Percentiles rank a stretch among this genome's conserved stretches.
Evolutionary conservation across 148 eudicot species (phyloP).

Genomic region (Arctostaphylos glauca): DNA sequence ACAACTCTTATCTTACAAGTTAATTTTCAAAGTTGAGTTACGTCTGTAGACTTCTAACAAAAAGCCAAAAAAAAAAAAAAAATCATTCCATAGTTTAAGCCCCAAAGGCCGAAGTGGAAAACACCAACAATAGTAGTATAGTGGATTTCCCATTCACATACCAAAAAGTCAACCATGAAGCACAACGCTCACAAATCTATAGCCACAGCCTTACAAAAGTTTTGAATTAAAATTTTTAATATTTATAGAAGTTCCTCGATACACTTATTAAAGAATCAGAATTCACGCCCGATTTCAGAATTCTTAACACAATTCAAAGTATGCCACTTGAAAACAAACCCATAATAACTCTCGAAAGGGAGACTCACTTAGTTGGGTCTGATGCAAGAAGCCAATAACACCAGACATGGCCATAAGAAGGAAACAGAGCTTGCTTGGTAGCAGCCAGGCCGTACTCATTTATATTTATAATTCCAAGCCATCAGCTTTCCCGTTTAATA

Average conservation of each 20-base stretch:
- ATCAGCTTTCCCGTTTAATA: slow-evolving; percentile 47
- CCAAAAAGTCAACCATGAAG: neutral
- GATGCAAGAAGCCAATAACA: slow-evolving; percentile 78
- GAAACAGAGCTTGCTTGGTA: slow-evolving; percentile 59
- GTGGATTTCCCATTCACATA: neutral
- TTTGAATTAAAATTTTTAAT: neutral
- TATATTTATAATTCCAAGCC: slow-evolving; percentile 54
- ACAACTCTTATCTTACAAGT: no score
- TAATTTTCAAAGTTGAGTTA: no score
- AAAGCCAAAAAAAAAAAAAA: neutral
- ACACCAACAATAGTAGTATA: neutral
- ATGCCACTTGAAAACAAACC: neutral
- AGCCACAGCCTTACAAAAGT: neutral
- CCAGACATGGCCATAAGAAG: slow-evolving; percentile 89
- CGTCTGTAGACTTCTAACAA: no score
- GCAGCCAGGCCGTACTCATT: slow-evolving; percentile 71
- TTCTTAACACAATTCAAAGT: neutral
- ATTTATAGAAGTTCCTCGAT: neutral
- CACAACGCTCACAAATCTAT: slow-evolving; percentile 24
- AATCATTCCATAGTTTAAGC: neutral
- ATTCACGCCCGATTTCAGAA: slow-evolving; percentile 4
- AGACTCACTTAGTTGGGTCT: slow-evolving; percentile 60
- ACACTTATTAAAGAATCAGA: neutral
- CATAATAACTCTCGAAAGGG: neutral
- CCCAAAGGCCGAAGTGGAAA: neutral